Evolutionary conservation across 2,329 filamentous ascomycete species (phyloP).

Genomic region (Monascus ruber): DNA sequence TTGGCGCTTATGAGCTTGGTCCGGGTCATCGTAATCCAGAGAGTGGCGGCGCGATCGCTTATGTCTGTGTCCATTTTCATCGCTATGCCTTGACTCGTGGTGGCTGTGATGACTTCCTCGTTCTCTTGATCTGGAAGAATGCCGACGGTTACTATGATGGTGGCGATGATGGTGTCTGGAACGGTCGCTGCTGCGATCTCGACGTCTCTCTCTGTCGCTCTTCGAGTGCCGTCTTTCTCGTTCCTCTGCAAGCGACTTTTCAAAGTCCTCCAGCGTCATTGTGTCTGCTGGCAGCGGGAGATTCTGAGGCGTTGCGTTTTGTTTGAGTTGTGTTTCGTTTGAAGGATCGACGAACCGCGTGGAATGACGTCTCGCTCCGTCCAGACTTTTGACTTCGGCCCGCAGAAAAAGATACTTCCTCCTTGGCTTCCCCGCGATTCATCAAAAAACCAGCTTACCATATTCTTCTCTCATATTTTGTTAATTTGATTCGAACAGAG

Average conservation of each 20-base stretch:
- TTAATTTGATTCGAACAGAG: background rate
- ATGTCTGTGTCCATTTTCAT: conserved; percentile 47
- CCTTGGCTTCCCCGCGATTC: background rate
- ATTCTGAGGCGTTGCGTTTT: background rate
- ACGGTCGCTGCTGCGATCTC: conserved; percentile 33
- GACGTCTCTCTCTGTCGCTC: conserved; percentile 24
- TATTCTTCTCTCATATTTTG: background rate
- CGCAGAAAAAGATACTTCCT: conserved; percentile 11
- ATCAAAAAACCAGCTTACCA: no score
- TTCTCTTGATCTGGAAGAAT: conserved; percentile 27
- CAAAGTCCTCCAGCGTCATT: conserved; percentile 62
- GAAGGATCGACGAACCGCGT: background rate
- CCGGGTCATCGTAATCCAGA: conserved; percentile 34
- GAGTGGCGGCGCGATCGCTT: conserved; percentile 52
- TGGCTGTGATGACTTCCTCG: conserved; percentile 20
- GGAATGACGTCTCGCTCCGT: conserved; percentile 22
- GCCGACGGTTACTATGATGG: conserved; percentile 37
- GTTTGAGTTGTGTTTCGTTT: background rate
- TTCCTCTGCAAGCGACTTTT: conserved; percentile 60
- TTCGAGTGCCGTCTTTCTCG: conserved; percentile 26
- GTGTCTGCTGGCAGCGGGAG: conserved; percentile 4
- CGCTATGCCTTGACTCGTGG: conserved; percentile 31
- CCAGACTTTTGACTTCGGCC: conserved; percentile 21
- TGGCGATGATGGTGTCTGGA: conserved; percentile 22
- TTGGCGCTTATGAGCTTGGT: conserved; percentile 38